Conservation (phyloP, 2,329 filamentous ascomycete species). For the Claviceps maximensis region DNA sequence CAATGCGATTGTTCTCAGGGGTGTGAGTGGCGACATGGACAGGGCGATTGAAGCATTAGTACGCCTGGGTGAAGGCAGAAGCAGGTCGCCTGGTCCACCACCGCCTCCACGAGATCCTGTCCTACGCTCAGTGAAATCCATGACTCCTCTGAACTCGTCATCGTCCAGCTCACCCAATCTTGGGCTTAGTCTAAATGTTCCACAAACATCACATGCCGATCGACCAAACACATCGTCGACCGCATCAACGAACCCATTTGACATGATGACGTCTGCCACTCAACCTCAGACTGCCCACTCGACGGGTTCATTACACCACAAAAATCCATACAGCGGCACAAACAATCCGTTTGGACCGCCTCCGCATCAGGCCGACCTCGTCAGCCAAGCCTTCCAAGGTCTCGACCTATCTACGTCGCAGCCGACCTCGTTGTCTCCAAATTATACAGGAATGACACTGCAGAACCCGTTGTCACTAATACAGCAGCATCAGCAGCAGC, state of each 20-base stretch:
- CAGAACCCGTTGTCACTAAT: neutral
- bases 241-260: conserved; percentile 55
- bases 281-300: conserved; percentile 52
- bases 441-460: conserved; percentile 43
- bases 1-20: conserved; percentile 70
- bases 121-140: conserved; percentile 35
- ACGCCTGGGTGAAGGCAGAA: conserved; percentile 60
- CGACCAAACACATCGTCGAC: conserved; percentile 28
- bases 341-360: conserved; percentile 59
- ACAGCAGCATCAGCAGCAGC: conserved; percentile 22
- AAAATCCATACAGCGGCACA: conserved; percentile 39
- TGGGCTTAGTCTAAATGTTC: conserved; percentile 20
- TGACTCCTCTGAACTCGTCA: conserved; percentile 38
- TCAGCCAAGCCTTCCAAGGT: conserved; percentile 62
- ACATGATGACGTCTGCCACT: conserved; percentile 38
- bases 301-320: conserved; percentile 46
- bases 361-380: conserved; percentile 22
- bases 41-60: conserved; percentile 75
- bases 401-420: conserved; percentile 52
- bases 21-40: conserved; percentile 73
- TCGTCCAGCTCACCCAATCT: conserved; percentile 16
- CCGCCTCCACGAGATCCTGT: conserved; percentile 32
- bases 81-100: conserved; percentile 23
- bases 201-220: conserved; percentile 16
- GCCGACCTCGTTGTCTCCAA: conserved; percentile 41